Conservation (phyloP, 2,329 filamentous ascomycete species). For the Trichoderma sp. region DNA sequence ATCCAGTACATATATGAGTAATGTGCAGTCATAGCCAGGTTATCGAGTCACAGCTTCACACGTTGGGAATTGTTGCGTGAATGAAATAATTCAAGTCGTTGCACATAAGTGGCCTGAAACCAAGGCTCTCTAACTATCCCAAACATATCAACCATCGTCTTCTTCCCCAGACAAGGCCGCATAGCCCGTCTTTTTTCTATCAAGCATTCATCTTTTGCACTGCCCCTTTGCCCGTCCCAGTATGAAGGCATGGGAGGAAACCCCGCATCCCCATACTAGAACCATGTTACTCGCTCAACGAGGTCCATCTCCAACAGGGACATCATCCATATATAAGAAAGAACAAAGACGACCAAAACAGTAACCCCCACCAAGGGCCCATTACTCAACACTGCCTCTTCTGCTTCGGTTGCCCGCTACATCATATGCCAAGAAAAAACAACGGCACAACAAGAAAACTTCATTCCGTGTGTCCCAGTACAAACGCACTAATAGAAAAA, state of each 20-base stretch:
- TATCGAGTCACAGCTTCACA: neutral
- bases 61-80: neutral
- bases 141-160: neutral
- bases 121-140: conserved; percentile 1
- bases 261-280: neutral
- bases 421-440: neutral
- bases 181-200: neutral
- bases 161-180: neutral
- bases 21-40: neutral
- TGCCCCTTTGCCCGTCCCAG: neutral
- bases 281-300: neutral
- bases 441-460: neutral
- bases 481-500: neutral
- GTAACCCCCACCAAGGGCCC: neutral
- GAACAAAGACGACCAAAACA: neutral
- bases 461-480: neutral
- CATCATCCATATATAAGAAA: neutral
- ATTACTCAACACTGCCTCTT: neutral
- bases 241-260: neutral
- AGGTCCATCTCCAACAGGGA: neutral
- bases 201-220: neutral
- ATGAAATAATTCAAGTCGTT: neutral
- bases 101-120: conserved; percentile 2
- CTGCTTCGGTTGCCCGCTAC: neutral
- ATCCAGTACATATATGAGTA: neutral